phyloP scores from a whole-genome alignment of 768 basidiomycete species.

The Macrolepiota fuliginosa region DNA sequence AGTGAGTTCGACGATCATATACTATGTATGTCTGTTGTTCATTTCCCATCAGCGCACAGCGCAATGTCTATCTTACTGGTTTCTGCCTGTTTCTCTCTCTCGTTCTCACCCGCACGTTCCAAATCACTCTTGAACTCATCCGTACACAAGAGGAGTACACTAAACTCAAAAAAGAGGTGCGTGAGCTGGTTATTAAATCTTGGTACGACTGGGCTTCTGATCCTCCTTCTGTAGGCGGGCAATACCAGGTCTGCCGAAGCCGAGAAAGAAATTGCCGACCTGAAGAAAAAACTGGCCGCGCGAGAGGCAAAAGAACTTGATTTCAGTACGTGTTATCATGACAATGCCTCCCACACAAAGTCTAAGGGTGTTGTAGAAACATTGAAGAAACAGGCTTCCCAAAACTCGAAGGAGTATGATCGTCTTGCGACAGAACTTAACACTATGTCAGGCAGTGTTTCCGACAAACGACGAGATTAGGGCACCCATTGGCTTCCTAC shows the following conservation, averaged over 20 bases:
- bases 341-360: neutral
- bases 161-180: constrained; percentile 67
- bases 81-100: constrained; percentile 96
- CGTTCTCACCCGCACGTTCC: constrained; percentile 89
- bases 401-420: constrained; percentile 80
- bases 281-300: constrained; percentile 65
- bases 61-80: constrained; percentile 91
- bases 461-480: constrained; percentile 66
- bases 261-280: constrained; percentile 55
- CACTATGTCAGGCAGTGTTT: constrained; percentile 54
- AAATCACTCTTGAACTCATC: constrained; percentile 88
- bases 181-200: constrained; percentile 3
- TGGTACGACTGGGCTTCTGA: neutral
- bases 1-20: constrained; percentile 46
- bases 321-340: constrained; percentile 44
- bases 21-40: neutral
- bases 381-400: constrained; percentile 77
- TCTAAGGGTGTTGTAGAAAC: constrained; percentile 44
- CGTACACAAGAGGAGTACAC: constrained; percentile 86
- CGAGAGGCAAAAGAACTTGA: constrained; percentile 61
- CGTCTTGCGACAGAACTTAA: constrained; percentile 79
- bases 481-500: neutral
- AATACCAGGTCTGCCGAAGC: constrained; percentile 35
- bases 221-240: constrained; percentile 11
- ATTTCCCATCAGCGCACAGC: constrained; percentile 57